Conservation (phyloP, 768 basidiomycete species). For the Hygrophorus russula region DNA sequence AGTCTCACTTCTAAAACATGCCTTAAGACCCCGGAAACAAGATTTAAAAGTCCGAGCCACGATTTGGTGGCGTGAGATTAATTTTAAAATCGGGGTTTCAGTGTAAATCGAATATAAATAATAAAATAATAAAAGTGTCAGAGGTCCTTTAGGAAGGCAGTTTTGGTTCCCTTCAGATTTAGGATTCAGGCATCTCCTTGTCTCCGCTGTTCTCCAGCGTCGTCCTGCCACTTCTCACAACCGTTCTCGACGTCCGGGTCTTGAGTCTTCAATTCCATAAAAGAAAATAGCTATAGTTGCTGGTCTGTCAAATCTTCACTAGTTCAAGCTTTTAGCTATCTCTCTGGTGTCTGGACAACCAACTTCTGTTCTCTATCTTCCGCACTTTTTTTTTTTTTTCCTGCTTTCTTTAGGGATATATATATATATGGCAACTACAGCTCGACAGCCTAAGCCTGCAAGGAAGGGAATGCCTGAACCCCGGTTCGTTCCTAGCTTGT, state of each 20-base stretch:
- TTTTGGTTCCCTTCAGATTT: not conserved
- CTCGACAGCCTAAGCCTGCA: conserved; percentile 52
- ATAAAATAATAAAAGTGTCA: not conserved
- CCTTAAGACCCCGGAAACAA: not conserved
- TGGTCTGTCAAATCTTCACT: not conserved
- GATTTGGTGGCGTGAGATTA: not conserved
- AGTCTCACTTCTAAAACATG: not conserved
- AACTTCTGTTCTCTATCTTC: not conserved
- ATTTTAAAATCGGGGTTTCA: not conserved
- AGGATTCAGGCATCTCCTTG: not conserved
- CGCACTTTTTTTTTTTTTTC: conserved; percentile 17
- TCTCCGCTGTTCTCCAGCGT: conserved; percentile 1
- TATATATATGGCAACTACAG: conserved; percentile 45
- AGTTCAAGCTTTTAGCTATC: not conserved
- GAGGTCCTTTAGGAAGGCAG: not conserved
- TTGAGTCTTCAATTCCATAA: not conserved
- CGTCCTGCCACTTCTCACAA: not conserved
- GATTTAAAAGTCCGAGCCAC: conserved; percentile 5
- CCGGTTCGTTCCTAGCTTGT: conserved; percentile 23
- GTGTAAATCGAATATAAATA: too few relatives aligned
- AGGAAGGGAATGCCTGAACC: conserved; percentile 55
- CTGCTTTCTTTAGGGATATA: conserved; percentile 8
- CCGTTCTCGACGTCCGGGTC: not conserved
- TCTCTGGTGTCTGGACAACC: not conserved
- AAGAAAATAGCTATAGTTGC: not conserved